phyloP scores from a whole-genome alignment of 345 rosid species.

The Lepidium didymum region DNA sequence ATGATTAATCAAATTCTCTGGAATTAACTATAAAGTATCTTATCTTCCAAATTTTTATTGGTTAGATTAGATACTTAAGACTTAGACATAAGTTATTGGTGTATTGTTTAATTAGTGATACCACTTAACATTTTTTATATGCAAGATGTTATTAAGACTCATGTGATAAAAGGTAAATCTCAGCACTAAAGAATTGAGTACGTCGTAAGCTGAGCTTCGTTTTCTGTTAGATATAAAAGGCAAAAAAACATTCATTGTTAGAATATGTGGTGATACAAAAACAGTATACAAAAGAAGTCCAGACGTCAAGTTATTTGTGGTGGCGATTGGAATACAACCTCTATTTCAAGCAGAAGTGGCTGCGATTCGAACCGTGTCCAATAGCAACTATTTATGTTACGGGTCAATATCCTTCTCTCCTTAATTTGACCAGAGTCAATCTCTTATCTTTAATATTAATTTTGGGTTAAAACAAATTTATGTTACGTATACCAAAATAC shows the following conservation, averaged over 20 bases:
- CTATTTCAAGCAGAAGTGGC: not conserved
- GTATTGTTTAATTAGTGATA: not conserved
- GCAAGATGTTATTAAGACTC: not conserved
- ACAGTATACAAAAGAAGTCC: not conserved
- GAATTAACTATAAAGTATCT: not conserved
- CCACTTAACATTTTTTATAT: not conserved
- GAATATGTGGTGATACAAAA: not conserved
- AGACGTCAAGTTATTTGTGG: not conserved
- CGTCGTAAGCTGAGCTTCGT: slow-evolving; percentile 3
- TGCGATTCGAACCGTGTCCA: not conserved
- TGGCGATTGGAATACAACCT: not conserved
- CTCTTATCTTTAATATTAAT: too few species aligned
- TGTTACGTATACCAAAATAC: too few species aligned
- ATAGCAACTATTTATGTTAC: not conserved
- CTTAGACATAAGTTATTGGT: not conserved
- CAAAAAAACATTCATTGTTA: not conserved
- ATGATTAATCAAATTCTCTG: not conserved
- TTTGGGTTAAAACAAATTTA: too few species aligned
- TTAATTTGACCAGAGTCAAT: not conserved
- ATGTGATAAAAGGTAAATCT: not conserved
- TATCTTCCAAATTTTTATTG: not conserved
- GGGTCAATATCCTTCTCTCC: slow-evolving; percentile 1
- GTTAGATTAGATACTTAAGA: not conserved
- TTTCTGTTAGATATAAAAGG: not conserved
- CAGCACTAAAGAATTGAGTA: not conserved